phyloP scores from a whole-genome alignment of 306 rosid genomes.

The Glycyrrhiza uralensis region DNA sequence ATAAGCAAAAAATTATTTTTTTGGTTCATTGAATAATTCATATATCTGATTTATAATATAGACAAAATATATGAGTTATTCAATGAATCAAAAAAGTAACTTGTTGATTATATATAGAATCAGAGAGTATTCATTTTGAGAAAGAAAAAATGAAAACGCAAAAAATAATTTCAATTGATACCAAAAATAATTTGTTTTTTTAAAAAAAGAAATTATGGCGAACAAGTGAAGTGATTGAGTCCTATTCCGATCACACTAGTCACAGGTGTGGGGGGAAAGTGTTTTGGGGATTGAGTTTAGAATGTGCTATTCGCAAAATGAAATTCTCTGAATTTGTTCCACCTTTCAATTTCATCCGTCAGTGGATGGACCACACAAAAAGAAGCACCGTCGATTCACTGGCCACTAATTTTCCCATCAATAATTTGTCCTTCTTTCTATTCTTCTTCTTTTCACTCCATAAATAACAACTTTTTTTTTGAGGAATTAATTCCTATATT shows the following conservation, averaged over 20 bases:
- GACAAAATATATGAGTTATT: too few species aligned
- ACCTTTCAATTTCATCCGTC: not conserved
- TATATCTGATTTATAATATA: too few species aligned
- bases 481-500: constrained; percentile 5
- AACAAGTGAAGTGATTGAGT: too few species aligned
- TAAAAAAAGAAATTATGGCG: too few species aligned
- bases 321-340: not conserved
- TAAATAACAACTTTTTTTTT: not conserved
- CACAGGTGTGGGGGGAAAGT: not conserved
- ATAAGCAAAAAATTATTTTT: too few species aligned
- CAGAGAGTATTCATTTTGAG: too few species aligned
- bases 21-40: too few species aligned
- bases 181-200: too few species aligned
- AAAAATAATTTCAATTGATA: too few species aligned
- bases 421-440: not conserved
- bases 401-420: not conserved
- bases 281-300: not conserved
- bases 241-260: not conserved
- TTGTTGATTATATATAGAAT: too few species aligned
- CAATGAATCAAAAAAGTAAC: too few species aligned
- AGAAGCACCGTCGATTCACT: not conserved
- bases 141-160: too few species aligned
- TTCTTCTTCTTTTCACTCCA: not conserved
- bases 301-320: not conserved
- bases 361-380: constrained; percentile 23